A percentile compares a stretch with the other conserved stretches of the same genome.
These are phyloP conservation scores for Suhomyces sp. DNA, from an alignment of 805 yeast genomes.

Conservation along the genomic window DNA sequence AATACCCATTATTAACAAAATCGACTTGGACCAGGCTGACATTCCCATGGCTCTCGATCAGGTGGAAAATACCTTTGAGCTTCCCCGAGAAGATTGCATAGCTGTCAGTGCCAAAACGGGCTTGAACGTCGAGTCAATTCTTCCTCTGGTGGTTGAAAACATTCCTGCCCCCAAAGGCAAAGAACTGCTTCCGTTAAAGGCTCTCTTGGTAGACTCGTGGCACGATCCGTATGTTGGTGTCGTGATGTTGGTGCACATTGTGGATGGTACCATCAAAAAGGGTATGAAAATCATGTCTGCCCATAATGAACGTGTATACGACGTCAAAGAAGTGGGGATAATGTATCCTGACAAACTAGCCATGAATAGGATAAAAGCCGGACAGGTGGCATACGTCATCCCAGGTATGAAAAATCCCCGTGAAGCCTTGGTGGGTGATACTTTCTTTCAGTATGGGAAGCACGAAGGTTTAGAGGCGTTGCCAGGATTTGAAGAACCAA, in stretches of 20 bases:
- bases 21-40: constrained; percentile 86
- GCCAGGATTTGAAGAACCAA: constrained; percentile 94
- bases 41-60: constrained; percentile 78
- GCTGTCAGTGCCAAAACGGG: constrained; percentile 94
- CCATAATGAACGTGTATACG: constrained; percentile 72
- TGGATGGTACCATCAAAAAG: constrained; percentile 73
- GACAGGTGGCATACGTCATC: constrained; percentile 93
- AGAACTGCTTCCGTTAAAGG: constrained; percentile 52
- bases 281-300: constrained; percentile 78
- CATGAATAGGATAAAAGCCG: constrained; percentile 66
- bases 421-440: constrained; percentile 91
- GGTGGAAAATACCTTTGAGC: constrained; percentile 79
- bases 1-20: constrained; percentile 87
- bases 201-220: constrained; percentile 95
- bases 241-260: constrained; percentile 76
- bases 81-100: constrained; percentile 68
- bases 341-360: constrained; percentile 88
- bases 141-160: constrained; percentile 77
- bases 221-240: constrained; percentile 92
- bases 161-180: constrained; percentile 78
- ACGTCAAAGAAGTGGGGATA: constrained; percentile 88
- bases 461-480: constrained; percentile 63
- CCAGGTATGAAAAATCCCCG: constrained; percentile 88
- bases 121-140: constrained; percentile 65
- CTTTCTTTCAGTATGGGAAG: constrained; percentile 63